Evolutionary conservation across 148 eudicot genomes (phyloP).

Genomic region (Cornus suecica): DNA sequence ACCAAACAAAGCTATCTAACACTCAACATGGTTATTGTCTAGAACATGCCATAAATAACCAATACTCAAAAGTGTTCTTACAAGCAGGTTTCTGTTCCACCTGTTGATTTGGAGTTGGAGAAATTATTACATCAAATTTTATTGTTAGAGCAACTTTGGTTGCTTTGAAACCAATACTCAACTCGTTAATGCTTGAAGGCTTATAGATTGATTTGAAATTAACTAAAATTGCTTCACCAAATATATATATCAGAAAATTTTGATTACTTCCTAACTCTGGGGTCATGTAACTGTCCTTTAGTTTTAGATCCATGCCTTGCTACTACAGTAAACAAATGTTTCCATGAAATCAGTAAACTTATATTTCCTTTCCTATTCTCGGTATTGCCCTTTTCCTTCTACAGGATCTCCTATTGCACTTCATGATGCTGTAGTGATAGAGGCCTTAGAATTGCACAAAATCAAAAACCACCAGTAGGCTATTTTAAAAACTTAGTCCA

Average conservation of each 20-base stretch:
- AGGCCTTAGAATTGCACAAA: slow-evolving; percentile 92
- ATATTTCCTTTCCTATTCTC: no score
- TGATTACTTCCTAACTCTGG: neutral
- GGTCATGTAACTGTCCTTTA: neutral
- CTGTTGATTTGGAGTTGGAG: neutral
- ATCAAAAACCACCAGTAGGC: slow-evolving; percentile 94
- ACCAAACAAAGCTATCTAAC: no score
- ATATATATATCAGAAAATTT: no score
- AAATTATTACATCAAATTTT: neutral
- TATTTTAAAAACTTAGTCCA: slow-evolving; percentile 92
- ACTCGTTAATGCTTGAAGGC: no score
- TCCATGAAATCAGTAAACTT: neutral
- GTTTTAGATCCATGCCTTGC: slow-evolving; percentile 2
- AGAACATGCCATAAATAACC: no score
- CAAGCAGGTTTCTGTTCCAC: slow-evolving; percentile 66
- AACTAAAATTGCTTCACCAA: no score
- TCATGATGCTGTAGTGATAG: slow-evolving; percentile 91
- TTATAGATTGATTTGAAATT: no score
- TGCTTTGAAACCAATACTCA: no score
- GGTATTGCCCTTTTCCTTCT: neutral
- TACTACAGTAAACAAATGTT: neutral
- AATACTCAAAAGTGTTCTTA: no score
- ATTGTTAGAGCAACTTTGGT: no score
- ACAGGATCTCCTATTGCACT: slow-evolving; percentile 98
- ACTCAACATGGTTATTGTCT: no score